phyloP scores from a whole-genome alignment of 2,329 filamentous ascomycete genomes.

The Cladophialophora chaetospira region DNA sequence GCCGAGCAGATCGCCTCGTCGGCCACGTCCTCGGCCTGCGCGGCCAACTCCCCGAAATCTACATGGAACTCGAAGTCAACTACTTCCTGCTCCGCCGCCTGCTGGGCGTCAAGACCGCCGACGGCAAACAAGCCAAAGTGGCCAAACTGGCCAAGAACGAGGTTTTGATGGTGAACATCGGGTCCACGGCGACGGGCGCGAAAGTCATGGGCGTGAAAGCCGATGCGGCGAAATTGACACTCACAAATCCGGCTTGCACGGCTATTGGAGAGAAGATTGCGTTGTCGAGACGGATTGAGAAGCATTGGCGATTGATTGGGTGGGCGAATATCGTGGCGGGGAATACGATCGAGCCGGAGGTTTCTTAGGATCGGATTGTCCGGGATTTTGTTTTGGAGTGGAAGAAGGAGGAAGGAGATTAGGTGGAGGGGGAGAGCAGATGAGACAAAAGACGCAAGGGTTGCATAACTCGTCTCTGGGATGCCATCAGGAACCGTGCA shows the following conservation, averaged over 20 bases:
- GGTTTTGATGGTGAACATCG: constrained; percentile 99
- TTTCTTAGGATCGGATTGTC: constrained; percentile 23
- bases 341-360: constrained; percentile 49
- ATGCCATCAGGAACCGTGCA: too few relatives aligned
- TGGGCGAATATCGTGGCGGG: constrained; percentile 76
- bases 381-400: background rate
- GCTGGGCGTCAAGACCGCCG: constrained; percentile 94
- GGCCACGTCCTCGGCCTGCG: constrained; percentile 96
- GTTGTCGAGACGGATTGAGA: constrained; percentile 93
- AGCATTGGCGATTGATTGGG: constrained; percentile 95
- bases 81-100: constrained; percentile 96
- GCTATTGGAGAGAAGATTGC: constrained; percentile 98
- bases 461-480: too few relatives aligned
- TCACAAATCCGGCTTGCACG: constrained; percentile 93
- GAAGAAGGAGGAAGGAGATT: background rate
- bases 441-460: background rate
- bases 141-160: constrained; percentile 98
- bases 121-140: constrained; percentile 99
- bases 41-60: constrained; percentile 91
- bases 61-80: constrained; percentile 98
- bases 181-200: constrained; percentile 92
- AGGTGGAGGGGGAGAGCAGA: background rate
- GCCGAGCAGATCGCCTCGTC: constrained; percentile 97
- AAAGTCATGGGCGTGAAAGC: constrained; percentile 97
- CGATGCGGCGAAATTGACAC: constrained; percentile 90